These are phyloP conservation scores for Plasmodium gonderi DNA, from an alignment of 169 alveolate genomes.

Conservation along the genomic window DNA sequence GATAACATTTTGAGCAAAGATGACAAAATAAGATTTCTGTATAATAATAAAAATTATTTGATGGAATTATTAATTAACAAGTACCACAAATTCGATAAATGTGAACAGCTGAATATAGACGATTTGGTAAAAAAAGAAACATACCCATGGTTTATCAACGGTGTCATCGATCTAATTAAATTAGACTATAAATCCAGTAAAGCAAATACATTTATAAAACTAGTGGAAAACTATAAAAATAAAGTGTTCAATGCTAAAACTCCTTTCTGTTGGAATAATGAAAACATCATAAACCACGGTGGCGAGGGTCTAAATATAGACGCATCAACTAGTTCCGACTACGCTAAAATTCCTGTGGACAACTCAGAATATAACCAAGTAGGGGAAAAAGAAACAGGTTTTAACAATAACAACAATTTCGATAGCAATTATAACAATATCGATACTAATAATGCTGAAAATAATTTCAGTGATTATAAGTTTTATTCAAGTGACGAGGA, in stretches of 20 bases:
- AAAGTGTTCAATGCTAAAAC: background rate
- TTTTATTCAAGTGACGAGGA: constrained; percentile 62
- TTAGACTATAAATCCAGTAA: constrained; percentile 37
- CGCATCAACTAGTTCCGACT: background rate
- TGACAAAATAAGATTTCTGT: constrained; percentile 82
- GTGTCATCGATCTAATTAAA: constrained; percentile 45
- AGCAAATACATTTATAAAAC: constrained; percentile 18
- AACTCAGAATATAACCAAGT: background rate
- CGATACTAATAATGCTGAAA: background rate
- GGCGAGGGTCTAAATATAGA: background rate
- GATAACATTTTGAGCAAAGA: constrained; percentile 78
- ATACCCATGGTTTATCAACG: constrained; percentile 74
- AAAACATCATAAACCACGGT: background rate
- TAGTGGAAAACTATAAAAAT: background rate
- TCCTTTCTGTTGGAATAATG: background rate
- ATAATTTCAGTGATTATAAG: constrained; percentile 35
- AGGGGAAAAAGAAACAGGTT: background rate
- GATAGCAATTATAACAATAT: background rate
- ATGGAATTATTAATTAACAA: constrained; percentile 70
- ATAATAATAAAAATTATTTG: constrained; percentile 83
- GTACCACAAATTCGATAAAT: constrained; percentile 15
- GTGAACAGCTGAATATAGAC: constrained; percentile 10
- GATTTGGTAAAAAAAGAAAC: constrained; percentile 14
- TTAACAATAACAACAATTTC: background rate
- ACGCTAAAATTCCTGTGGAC: background rate